Conservation (phyloP, 2,329 filamentous ascomycete species). For the Myriosclerotinia scirpicola region DNA sequence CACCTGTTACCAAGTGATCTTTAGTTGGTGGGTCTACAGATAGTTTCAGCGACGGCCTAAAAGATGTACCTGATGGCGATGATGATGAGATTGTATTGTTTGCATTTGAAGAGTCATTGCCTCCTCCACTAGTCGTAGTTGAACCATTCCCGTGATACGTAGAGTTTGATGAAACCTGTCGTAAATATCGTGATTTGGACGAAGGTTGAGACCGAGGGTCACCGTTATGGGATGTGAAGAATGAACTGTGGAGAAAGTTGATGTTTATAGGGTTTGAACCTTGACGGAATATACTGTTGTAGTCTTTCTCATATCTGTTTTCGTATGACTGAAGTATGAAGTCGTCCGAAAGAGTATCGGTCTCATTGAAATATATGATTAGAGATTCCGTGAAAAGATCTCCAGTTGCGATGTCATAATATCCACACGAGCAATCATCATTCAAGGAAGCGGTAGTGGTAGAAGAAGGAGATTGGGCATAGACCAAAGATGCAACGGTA, state of each 20-base stretch:
- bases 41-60: slow-evolving; percentile 19
- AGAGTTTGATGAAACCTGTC: not conserved
- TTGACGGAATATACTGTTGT: slow-evolving; percentile 47
- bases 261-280: slow-evolving; percentile 46
- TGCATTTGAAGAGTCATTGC: not conserved
- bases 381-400: slow-evolving; percentile 49
- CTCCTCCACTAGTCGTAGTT: too few relatives aligned
- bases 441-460: slow-evolving; percentile 28
- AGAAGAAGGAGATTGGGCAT: not conserved
- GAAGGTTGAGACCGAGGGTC: not conserved
- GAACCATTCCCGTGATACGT: not conserved
- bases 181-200: not conserved
- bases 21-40: slow-evolving; percentile 23
- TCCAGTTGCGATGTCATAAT: slow-evolving; percentile 44
- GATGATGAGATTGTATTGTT: not conserved
- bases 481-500: not conserved
- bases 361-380: slow-evolving; percentile 53
- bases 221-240: not conserved
- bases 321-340: slow-evolving; percentile 46
- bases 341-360: slow-evolving; percentile 39
- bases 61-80: not conserved
- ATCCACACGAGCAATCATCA: slow-evolving; percentile 47
- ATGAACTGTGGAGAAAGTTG: slow-evolving; percentile 37
- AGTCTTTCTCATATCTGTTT: slow-evolving; percentile 49
- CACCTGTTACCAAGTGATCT: slow-evolving; percentile 44